phyloP scores from a whole-genome alignment of 2,329 filamentous ascomycete genomes.

The Podosphaera xanthii region DNA sequence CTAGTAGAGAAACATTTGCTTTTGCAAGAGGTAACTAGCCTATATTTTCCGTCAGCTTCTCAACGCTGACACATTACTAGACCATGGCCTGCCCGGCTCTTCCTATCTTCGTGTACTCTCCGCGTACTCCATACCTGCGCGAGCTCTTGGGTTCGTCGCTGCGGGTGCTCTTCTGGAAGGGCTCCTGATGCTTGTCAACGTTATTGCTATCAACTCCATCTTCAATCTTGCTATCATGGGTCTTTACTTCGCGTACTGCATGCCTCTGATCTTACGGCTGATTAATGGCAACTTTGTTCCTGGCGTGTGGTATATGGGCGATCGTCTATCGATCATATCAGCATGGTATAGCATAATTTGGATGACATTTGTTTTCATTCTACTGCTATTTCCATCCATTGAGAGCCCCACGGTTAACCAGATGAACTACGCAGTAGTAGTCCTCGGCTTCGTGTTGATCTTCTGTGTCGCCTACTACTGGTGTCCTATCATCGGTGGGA shows the following conservation, averaged over 20 bases:
- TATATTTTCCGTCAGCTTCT: background rate
- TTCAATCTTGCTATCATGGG: constrained; percentile 17
- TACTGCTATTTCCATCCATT: constrained; percentile 14
- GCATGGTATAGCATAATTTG: constrained; percentile 12
- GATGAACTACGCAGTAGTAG: constrained; percentile 16
- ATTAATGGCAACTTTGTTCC: constrained; percentile 13
- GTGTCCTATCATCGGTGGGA: constrained; percentile 12
- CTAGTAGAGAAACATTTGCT: constrained; percentile 37
- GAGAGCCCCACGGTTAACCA: constrained; percentile 9
- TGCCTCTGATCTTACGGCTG: constrained; percentile 15
- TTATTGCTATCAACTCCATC: constrained; percentile 16
- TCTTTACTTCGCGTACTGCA: constrained; percentile 17
- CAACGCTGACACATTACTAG: constrained; percentile 3
- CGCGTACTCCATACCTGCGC: constrained; percentile 13
- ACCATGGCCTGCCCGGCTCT: constrained; percentile 15
- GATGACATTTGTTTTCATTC: constrained; percentile 16
- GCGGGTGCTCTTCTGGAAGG: constrained; percentile 13
- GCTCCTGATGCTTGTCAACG: constrained; percentile 16
- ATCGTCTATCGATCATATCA: constrained; percentile 10
- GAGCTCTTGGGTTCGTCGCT: constrained; percentile 14
- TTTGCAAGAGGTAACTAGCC: constrained; percentile 26
- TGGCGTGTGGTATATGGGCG: constrained; percentile 15
- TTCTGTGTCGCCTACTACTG: constrained; percentile 16
- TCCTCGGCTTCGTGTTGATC: constrained; percentile 13
- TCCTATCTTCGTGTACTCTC: constrained; percentile 13